Evolutionary conservation across 768 basidiomycete species (phyloP).

Genomic region (Scleroderma citrinum): DNA sequence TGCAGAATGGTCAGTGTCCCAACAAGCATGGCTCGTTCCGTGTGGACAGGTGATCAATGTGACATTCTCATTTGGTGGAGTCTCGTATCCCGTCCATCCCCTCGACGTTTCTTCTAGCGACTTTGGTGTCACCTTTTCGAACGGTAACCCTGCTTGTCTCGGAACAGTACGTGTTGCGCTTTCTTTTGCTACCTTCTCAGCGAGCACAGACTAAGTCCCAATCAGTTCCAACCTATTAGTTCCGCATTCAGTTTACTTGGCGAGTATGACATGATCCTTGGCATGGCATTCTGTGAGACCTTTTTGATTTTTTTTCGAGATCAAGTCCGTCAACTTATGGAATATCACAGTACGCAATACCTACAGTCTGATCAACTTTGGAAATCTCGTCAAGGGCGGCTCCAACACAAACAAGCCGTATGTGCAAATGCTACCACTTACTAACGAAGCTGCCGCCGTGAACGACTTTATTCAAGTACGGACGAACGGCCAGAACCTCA

Average conservation of each 20-base stretch:
- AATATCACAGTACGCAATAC: constrained; percentile 60
- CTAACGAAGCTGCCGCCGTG: constrained; percentile 45
- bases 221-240: constrained; percentile 78
- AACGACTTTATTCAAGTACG: constrained; percentile 63
- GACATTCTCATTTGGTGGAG: constrained; percentile 66
- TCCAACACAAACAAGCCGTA: constrained; percentile 51
- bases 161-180: constrained; percentile 49
- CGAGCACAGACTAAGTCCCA: constrained; percentile 4
- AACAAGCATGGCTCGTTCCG: constrained; percentile 65
- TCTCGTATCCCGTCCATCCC: constrained; percentile 66
- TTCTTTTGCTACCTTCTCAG: not conserved
- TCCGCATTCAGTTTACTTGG: constrained; percentile 72
- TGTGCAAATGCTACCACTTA: constrained; percentile 63
- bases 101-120: constrained; percentile 61
- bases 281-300: constrained; percentile 69
- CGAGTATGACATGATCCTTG: constrained; percentile 77
- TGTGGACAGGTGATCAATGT: constrained; percentile 70
- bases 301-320: not conserved
- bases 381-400: constrained; percentile 54
- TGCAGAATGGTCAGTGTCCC: constrained; percentile 53
- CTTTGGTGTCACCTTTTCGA: constrained; percentile 35
- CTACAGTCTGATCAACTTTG: constrained; percentile 69
- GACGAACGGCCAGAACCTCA: constrained; percentile 52
- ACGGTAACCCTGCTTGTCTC: constrained; percentile 55
- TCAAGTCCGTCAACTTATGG: constrained; percentile 4